Evolutionary conservation across 2,329 filamentous ascomycete species (phyloP).

Genomic region (Xylaria sp.): DNA sequence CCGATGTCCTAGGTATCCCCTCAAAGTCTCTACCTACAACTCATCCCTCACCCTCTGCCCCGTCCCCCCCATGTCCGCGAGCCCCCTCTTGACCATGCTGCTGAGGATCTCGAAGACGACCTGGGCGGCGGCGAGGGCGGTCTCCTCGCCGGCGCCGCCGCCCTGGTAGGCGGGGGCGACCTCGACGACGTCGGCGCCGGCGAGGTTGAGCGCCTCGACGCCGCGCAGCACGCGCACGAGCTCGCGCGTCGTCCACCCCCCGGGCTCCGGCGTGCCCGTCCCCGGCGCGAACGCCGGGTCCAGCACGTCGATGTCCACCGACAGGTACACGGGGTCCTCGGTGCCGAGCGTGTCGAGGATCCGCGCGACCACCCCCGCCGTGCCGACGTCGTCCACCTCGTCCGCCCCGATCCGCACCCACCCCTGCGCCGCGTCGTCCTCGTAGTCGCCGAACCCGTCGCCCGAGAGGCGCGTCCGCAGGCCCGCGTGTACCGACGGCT

Average conservation of each 20-base stretch:
- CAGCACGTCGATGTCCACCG: slow-evolving; percentile 75
- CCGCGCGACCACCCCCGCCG: slow-evolving; percentile 66
- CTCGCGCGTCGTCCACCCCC: slow-evolving; percentile 89
- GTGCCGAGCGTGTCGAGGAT: slow-evolving; percentile 75
- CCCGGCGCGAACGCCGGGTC: slow-evolving; percentile 70
- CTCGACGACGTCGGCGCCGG: slow-evolving; percentile 90
- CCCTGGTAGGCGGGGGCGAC: slow-evolving; percentile 85
- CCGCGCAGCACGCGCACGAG: slow-evolving; percentile 81
- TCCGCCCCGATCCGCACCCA: slow-evolving; percentile 82
- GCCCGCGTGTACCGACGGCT: slow-evolving; percentile 77
- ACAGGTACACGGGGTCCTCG: slow-evolving; percentile 78
- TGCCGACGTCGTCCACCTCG: slow-evolving; percentile 83
- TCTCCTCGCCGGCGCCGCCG: slow-evolving; percentile 72
- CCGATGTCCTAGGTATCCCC: neutral
- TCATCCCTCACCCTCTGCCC: slow-evolving; percentile 30
- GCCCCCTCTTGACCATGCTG: slow-evolving; percentile 66
- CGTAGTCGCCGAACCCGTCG: slow-evolving; percentile 66
- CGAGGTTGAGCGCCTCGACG: slow-evolving; percentile 79
- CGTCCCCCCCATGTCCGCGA: slow-evolving; percentile 39
- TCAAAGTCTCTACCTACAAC: slow-evolving; percentile 25
- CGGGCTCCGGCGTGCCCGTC: slow-evolving; percentile 87
- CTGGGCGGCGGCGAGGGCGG: slow-evolving; percentile 81
- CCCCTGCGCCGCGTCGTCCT: slow-evolving; percentile 73
- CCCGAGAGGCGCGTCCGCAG: slow-evolving; percentile 76
- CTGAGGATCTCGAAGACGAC: slow-evolving; percentile 85